Percentiles rank a stretch among this genome's conserved stretches.
phyloP scores from a whole-genome alignment of 257 asterid genomes.

The Plantago ovata region DNA sequence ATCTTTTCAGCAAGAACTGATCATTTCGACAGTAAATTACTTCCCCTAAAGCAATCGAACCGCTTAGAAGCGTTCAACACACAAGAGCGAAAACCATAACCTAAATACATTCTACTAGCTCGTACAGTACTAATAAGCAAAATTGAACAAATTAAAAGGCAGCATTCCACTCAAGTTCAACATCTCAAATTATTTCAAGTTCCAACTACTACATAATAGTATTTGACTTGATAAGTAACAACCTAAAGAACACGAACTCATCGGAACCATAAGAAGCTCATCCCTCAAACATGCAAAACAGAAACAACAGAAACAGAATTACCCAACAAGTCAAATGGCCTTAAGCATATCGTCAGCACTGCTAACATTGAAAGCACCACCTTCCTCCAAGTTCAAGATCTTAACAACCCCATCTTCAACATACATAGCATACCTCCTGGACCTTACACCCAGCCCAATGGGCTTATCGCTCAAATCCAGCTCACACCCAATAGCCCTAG shows the following conservation, averaged over 20 bases:
- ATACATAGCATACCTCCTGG: conserved; percentile 84
- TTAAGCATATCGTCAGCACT: conserved; percentile 95
- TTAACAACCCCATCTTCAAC: conserved; percentile 86
- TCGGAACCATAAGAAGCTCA: conserved; percentile 7
- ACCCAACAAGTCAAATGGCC: conserved; percentile 38
- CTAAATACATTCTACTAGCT: no score
- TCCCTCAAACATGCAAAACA: conserved; percentile 18
- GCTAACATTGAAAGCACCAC: conserved; percentile 96
- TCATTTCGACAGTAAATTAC: no score
- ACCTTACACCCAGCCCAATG: conserved; percentile 84
- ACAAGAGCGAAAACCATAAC: no score
- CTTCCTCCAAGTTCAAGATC: conserved; percentile 84
- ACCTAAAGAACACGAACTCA: conserved; percentile 2
- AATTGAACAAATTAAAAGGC: no score
- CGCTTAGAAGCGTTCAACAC: no score
- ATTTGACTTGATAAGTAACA: no score
- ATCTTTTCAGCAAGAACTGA: no score
- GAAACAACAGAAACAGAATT: conserved; percentile 4
- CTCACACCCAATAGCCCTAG: conserved; percentile 83
- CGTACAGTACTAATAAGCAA: no score
- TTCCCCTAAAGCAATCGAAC: no score
- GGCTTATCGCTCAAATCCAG: conserved; percentile 94
- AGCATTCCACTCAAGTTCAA: not conserved
- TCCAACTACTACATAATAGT: not conserved
- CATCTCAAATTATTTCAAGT: conserved; percentile 21